Conservation (phyloP, 1,284 basidiomycete genomes). For the Moesziomyces sp. region DNA sequence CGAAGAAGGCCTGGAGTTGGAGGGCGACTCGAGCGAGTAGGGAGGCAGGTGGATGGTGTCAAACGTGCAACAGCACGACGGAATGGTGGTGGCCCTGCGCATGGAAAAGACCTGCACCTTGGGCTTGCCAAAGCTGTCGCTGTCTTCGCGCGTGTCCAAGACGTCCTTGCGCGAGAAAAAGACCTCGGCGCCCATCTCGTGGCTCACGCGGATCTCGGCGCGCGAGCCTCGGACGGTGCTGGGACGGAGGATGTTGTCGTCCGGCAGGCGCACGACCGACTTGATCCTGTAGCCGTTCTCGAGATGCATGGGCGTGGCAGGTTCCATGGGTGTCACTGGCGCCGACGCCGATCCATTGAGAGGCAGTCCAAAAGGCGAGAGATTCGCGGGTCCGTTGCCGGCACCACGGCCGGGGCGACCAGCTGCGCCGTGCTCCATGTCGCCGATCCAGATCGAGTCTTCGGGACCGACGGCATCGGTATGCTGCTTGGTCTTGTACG, state of each 20-base stretch:
- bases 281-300: conserved; percentile 62
- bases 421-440: conserved; percentile 37
- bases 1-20: conserved; percentile 53
- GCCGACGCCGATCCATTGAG: conserved; percentile 48
- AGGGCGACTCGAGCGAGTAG: conserved; percentile 61
- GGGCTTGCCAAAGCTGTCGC: conserved; percentile 60
- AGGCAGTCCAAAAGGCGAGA: conserved; percentile 49
- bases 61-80: conserved; percentile 61
- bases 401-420: conserved; percentile 52
- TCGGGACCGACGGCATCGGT: conserved; percentile 35
- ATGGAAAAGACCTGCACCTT: conserved; percentile 67
- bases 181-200: conserved; percentile 64
- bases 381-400: conserved; percentile 33
- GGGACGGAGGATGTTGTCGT: conserved; percentile 62
- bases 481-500: conserved; percentile 59
- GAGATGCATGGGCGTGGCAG: conserved; percentile 29
- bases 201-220: conserved; percentile 62
- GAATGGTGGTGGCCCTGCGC: conserved; percentile 56
- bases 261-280: conserved; percentile 61
- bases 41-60: conserved; percentile 66
- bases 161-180: conserved; percentile 64
- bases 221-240: conserved; percentile 62
- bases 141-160: conserved; percentile 54
- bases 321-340: conserved; percentile 49
- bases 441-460: conserved; percentile 56